phyloP scores from a whole-genome alignment of 2,329 filamentous ascomycete species.

The Beauveria asiatica region DNA sequence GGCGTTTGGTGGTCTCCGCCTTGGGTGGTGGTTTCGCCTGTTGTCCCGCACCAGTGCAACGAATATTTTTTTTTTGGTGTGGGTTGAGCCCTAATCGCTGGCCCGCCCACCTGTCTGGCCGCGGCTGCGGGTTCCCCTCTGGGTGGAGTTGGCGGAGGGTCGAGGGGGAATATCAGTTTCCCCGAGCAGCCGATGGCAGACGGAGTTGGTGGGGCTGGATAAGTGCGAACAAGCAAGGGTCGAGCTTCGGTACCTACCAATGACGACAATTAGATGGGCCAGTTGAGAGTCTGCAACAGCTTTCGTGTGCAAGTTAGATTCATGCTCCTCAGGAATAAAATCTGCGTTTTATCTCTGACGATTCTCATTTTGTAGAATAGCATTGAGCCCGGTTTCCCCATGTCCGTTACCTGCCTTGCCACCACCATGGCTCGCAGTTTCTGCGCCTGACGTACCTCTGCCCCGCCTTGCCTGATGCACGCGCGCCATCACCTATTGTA shows the following conservation, averaged over 20 bases:
- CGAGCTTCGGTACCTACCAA: not conserved
- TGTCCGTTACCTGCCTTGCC: not conserved
- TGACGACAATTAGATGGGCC: not conserved
- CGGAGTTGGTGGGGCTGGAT: not conserved
- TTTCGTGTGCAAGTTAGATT: not conserved
- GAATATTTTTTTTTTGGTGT: conserved; percentile 19
- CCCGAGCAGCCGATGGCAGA: not conserved
- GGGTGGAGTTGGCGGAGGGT: not conserved
- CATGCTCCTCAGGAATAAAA: no score
- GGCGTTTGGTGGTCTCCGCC: conserved; percentile 7
- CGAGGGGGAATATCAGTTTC: not conserved
- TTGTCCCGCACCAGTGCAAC: conserved; percentile 3
- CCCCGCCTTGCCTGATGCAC: conserved; percentile 9
- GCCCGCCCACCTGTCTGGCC: not conserved
- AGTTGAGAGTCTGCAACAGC: not conserved
- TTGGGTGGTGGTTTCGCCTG: conserved; percentile 2
- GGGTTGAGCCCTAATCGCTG: conserved; percentile 23
- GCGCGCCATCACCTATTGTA: not conserved
- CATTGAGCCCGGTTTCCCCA: not conserved
- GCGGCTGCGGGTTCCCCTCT: not conserved
- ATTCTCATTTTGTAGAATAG: not conserved
- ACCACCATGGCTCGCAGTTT: not conserved
- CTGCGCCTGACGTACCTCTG: conserved; percentile 9
- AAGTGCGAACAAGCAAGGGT: not conserved
- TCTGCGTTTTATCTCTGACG: no score